These are phyloP conservation scores for Friedmanniomyces endolithicus DNA, from an alignment of 495 filamentous ascomycete genomes.

Conservation along the genomic window DNA sequence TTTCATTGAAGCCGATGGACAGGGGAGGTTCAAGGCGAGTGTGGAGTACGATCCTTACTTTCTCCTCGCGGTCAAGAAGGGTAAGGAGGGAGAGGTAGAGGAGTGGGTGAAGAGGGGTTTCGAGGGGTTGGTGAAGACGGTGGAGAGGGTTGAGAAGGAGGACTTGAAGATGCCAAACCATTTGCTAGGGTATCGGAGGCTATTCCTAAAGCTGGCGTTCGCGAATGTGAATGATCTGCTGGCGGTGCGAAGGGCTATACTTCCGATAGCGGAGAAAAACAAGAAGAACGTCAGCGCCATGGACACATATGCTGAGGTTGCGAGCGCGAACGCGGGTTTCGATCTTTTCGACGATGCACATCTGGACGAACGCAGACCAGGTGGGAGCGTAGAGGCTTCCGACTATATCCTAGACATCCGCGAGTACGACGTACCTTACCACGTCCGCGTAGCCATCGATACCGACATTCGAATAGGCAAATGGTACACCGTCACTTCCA, in stretches of 20 bases:
- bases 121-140: constrained; percentile 69
- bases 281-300: constrained; percentile 87
- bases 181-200: constrained; percentile 76
- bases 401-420: constrained; percentile 98
- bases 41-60: constrained; percentile 96
- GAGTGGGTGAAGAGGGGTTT: constrained; percentile 84
- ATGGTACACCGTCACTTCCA: constrained; percentile 93
- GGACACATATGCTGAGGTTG: constrained; percentile 86
- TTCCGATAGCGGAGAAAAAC: constrained; percentile 92
- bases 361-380: constrained; percentile 73
- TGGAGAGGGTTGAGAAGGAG: constrained; percentile 75
- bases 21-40: constrained; percentile 89
- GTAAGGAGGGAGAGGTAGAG: constrained; percentile 83
- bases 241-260: constrained; percentile 63
- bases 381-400: constrained; percentile 74
- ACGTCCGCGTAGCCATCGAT: constrained; percentile 97
- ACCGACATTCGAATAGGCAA: constrained; percentile 93
- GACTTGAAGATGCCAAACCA: constrained; percentile 88
- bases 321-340: constrained; percentile 61
- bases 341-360: constrained; percentile 92
- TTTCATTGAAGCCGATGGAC: constrained; percentile 79
- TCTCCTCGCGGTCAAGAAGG: constrained; percentile 75
- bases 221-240: constrained; percentile 77
- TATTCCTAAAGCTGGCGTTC: constrained; percentile 74
- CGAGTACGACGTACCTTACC: constrained; percentile 98